These are phyloP conservation scores for Moricandia moricandioides DNA, from an alignment of 345 rosid species.

Conservation along the genomic window DNA sequence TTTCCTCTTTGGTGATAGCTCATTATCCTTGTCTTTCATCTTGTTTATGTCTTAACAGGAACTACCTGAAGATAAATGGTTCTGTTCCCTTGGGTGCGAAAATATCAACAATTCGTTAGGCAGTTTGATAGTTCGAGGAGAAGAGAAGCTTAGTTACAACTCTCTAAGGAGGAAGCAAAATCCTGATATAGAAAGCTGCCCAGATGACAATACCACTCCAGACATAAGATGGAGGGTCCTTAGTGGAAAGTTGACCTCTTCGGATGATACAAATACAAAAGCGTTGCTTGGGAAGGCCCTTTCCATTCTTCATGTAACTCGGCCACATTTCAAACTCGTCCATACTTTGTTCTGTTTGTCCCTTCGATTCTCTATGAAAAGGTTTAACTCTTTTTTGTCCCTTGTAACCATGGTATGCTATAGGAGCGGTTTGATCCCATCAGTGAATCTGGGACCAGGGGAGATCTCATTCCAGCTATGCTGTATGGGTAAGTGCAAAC, in stretches of 20 bases:
- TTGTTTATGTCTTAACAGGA: slow-evolving; percentile 49
- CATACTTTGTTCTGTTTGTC: neutral
- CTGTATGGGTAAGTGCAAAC: slow-evolving; percentile 67
- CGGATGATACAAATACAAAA: slow-evolving; percentile 52
- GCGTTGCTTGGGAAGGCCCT: slow-evolving; percentile 62
- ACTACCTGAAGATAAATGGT: slow-evolving; percentile 87
- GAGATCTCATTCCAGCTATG: slow-evolving; percentile 84
- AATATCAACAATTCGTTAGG: slow-evolving; percentile 54
- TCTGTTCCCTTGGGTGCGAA: slow-evolving; percentile 62
- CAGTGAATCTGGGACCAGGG: slow-evolving; percentile 50
- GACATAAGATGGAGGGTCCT: slow-evolving; percentile 92
- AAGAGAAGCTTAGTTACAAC: slow-evolving; percentile 62
- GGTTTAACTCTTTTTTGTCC: slow-evolving; percentile 1
- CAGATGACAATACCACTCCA: slow-evolving; percentile 35
- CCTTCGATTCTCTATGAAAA: neutral
- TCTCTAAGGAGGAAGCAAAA: slow-evolving; percentile 45
- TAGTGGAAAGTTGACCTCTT: slow-evolving; percentile 49
- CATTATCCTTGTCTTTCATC: neutral
- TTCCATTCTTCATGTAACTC: slow-evolving; percentile 71
- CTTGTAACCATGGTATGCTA: neutral
- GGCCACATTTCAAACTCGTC: neutral
- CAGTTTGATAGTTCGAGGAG: slow-evolving; percentile 56
- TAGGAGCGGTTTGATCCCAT: slow-evolving; percentile 94
- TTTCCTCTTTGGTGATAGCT: neutral
- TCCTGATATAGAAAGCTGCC: slow-evolving; percentile 34